Base-by-base conservation (phyloP, 768 basidiomycete genomes). In the Lactarius hatsudake region DNA sequence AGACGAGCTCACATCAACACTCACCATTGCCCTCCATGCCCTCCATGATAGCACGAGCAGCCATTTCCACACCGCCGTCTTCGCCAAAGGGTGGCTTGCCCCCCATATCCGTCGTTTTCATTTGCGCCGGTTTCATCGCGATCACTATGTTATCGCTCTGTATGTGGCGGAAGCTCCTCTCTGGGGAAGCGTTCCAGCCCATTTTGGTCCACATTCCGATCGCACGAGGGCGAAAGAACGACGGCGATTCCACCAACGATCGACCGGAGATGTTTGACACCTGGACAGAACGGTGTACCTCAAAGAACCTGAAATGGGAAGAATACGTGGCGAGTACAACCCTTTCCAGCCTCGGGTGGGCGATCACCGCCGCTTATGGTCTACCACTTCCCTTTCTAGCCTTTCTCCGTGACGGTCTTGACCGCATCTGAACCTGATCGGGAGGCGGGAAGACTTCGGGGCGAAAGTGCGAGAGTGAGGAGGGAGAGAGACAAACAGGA, bases 261-360 rank as follows among this genome's bases (percentile, higher is more conserved):
- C 66, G 51, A 34, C 71, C 71, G 1, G 36, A 60, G 57, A 59
- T 71, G 30, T 70, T 61, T 40, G 61, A 70, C 2, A 62, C 63
- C 17, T 70, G 69, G 69, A 59, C 54, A 30, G 63, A 36, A 12
- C 36, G 38, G 5, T 32, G 53, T 48, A 55, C 54, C 1, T 8
- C 18, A 0, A 51, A 56, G 5, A 38, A 20, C 1, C 6, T 59
- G 30, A 63, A 45, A 54, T 71, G 70, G 70, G 62, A 43, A 40
- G 40, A 56, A 18, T 38, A 59, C 2, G 30, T 58, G 55, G 70
- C 66, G 59, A 36, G 68, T 63, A 2, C n/a, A 5, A 23, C 12
- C 45, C 8, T 13, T 12, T 4, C n/a, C 23, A 13, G 15, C 17
- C 5, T 18, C 17, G 40, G 42, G 42, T 42, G 17, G 15, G n/a